phyloP scores from a whole-genome alignment of 176 grass and related monocot genomes.

The Paspalum notatum region DNA sequence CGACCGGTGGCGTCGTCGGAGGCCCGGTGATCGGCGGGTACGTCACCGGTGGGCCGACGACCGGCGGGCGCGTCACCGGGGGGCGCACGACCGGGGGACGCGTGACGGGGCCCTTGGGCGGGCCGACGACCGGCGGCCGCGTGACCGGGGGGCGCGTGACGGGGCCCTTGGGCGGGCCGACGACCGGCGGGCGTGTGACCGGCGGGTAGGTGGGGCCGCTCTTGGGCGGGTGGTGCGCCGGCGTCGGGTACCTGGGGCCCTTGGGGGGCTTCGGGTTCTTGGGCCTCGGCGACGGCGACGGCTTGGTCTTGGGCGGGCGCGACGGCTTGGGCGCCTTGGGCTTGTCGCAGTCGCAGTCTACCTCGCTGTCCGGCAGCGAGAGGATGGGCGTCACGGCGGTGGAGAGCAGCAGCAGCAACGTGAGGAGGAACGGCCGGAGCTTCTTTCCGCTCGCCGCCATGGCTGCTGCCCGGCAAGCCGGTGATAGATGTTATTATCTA shows the following conservation, averaged over 20 bases:
- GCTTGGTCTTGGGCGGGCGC: constrained; percentile 56
- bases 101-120: neutral
- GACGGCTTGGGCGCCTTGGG: constrained; percentile 43
- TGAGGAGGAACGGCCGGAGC: constrained; percentile 53
- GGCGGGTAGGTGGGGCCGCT: constrained; percentile 26
- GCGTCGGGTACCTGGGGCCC: constrained; percentile 24
- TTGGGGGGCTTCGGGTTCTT: constrained; percentile 38
- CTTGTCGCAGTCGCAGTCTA: constrained; percentile 56
- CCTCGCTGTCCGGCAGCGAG: constrained; percentile 10
- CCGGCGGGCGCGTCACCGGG: constrained; percentile 27
- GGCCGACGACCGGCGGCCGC: neutral
- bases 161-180: constrained; percentile 38
- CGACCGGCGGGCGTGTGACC: constrained; percentile 15
- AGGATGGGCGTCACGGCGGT: constrained; percentile 53
- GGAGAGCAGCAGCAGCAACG: constrained; percentile 69
- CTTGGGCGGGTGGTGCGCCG: constrained; percentile 7
- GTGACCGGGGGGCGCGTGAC: constrained; percentile 21
- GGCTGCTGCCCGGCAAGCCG: neutral
- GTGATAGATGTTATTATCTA: neutral
- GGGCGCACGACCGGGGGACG: neutral
- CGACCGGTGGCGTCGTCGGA: neutral
- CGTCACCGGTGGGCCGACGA: constrained; percentile 1
- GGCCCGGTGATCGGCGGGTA: constrained; percentile 22
- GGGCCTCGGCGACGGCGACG: constrained; percentile 20
- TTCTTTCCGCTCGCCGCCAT: constrained; percentile 63